A percentile compares a stretch with the other conserved stretches of the same genome.
Evolutionary conservation across 352 stramenopile species (phyloP).

Genomic region (Elongisporangium undulatum): DNA sequence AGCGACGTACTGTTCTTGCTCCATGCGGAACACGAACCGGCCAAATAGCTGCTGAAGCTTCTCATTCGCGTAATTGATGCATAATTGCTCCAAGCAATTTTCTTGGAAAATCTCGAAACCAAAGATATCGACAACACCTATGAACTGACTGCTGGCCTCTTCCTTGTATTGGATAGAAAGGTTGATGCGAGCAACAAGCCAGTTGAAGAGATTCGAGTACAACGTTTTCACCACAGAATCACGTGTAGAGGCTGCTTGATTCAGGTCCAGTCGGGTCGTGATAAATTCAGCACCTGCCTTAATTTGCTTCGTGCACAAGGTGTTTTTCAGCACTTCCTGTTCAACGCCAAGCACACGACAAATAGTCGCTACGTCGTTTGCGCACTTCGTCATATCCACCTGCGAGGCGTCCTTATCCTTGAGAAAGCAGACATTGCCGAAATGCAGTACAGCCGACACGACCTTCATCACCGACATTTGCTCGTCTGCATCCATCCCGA

Average conservation of each 20-base stretch:
- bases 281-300: conserved; percentile 76
- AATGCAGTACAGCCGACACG: conserved; percentile 79
- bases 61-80: conserved; percentile 89
- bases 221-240: conserved; percentile 87
- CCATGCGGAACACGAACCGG: conserved; percentile 79
- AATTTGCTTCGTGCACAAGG: conserved; percentile 76
- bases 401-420: conserved; percentile 58
- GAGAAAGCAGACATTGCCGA: conserved; percentile 85
- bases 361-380: conserved; percentile 69
- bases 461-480: conserved; percentile 80
- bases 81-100: conserved; percentile 91
- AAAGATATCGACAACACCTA: conserved; percentile 90
- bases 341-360: conserved; percentile 73
- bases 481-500: conserved; percentile 77
- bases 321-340: conserved; percentile 48
- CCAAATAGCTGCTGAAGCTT: conserved; percentile 86
- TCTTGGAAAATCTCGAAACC: conserved; percentile 89
- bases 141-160: conserved; percentile 67
- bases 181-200: conserved; percentile 94
- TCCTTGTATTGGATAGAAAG: conserved; percentile 84
- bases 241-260: conserved; percentile 68
- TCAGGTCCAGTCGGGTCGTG: conserved; percentile 54
- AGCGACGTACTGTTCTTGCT: conserved; percentile 78
- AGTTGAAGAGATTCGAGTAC: conserved; percentile 91
- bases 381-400: conserved; percentile 46